Evolutionary conservation across 2,329 filamentous ascomycete genomes (phyloP).

Genomic region (Alternaria triticimaculans): DNA sequence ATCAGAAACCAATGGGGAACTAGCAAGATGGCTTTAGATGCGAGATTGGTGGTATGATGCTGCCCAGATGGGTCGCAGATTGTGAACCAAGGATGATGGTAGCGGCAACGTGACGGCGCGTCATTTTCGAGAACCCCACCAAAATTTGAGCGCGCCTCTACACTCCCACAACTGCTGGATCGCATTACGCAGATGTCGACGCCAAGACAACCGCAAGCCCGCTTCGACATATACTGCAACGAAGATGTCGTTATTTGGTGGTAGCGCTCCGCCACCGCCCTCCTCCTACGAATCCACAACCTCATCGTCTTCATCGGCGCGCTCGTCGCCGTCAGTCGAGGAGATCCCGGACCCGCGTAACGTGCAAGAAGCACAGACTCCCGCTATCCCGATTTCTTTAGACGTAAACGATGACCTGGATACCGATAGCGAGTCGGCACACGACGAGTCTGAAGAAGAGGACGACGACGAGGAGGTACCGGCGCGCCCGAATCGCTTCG

Average conservation of each 20-base stretch:
- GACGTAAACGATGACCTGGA: slow-evolving; percentile 23
- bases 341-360: slow-evolving; percentile 1
- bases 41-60: background rate
- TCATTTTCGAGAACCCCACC: slow-evolving; percentile 15
- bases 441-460: slow-evolving; percentile 1
- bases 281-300: slow-evolving; percentile 22
- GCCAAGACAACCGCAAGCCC: background rate
- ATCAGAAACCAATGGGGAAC: background rate
- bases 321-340: slow-evolving; percentile 12
- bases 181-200: background rate
- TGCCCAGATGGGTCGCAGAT: background rate
- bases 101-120: slow-evolving; percentile 24
- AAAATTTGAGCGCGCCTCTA: slow-evolving; percentile 9
- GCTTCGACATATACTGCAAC: slow-evolving; percentile 26
- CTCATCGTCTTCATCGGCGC: slow-evolving; percentile 5
- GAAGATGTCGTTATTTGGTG: slow-evolving; percentile 49
- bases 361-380: slow-evolving; percentile 20
- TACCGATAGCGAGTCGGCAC: slow-evolving; percentile 23
- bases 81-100: background rate
- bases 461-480: slow-evolving; percentile 13
- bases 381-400: background rate
- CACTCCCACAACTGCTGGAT: slow-evolving; percentile 9
- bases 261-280: slow-evolving; percentile 22
- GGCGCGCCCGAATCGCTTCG: slow-evolving; percentile 70
- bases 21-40: background rate